Conservation (phyloP, 1,139 yeast genomes). For the Arxiozyma telluris region DNA sequence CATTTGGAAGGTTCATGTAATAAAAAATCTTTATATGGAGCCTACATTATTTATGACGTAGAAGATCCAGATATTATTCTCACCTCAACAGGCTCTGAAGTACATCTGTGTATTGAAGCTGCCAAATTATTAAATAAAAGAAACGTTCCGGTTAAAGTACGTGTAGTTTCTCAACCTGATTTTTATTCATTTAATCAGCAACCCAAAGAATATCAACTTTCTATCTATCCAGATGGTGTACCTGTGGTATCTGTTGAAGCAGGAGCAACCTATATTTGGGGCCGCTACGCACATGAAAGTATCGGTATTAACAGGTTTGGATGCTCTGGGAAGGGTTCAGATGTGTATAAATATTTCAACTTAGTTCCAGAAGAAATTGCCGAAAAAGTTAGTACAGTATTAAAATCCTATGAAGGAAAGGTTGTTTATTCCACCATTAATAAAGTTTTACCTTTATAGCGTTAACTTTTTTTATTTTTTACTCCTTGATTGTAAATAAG, state of each 20-base stretch:
- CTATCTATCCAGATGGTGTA: slow-evolving; percentile 88
- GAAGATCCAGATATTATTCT: slow-evolving; percentile 68
- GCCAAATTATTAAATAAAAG: slow-evolving; percentile 55
- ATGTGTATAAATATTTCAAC: slow-evolving; percentile 75
- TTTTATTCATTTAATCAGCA: slow-evolving; percentile 84
- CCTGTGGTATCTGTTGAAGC: slow-evolving; percentile 96
- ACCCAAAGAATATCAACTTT: slow-evolving; percentile 64
- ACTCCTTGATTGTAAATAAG: no score
- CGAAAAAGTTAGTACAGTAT: slow-evolving; percentile 70
- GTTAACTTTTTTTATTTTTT: no score
- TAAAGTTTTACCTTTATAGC: slow-evolving; percentile 46
- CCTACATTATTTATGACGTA: slow-evolving; percentile 61
- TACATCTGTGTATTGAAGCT: slow-evolving; percentile 71
- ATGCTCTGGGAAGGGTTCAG: slow-evolving; percentile 87
- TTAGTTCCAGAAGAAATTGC: slow-evolving; percentile 94
- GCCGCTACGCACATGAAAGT: slow-evolving; percentile 91
- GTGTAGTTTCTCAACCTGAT: slow-evolving; percentile 90
- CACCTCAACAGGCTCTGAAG: slow-evolving; percentile 96
- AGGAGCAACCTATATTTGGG: slow-evolving; percentile 87
- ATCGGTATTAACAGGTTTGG: slow-evolving; percentile 95
- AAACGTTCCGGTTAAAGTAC: slow-evolving; percentile 53
- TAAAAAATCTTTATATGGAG: slow-evolving; percentile 94
- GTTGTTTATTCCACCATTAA: slow-evolving; percentile 65
- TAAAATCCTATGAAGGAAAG: slow-evolving; percentile 76
- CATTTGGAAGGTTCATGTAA: slow-evolving; percentile 89